Percentiles rank a stretch among this genome's conserved stretches.
phyloP scores from a whole-genome alignment of 805 yeast species.

The Tetrapisispora taiwanensis region DNA sequence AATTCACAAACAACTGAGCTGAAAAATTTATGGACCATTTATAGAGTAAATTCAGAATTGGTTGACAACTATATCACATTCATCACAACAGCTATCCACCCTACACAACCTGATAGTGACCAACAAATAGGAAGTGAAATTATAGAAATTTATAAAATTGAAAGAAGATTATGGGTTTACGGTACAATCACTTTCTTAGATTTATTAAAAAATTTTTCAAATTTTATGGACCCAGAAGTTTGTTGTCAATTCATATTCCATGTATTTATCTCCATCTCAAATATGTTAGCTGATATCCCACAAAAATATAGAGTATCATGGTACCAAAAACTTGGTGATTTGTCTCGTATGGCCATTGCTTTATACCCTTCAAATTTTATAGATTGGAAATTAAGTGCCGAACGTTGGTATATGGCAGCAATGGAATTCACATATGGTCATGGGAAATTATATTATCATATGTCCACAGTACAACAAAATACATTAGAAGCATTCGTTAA shows the following conservation, averaged over 20 bases:
- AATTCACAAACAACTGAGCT: slow-evolving; percentile 43
- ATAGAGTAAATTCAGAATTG: slow-evolving; percentile 54
- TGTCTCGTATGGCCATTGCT: slow-evolving; percentile 82
- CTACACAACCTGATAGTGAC: slow-evolving; percentile 46
- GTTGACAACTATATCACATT: slow-evolving; percentile 67
- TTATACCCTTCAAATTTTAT: slow-evolving; percentile 67
- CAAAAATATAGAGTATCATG: slow-evolving; percentile 37
- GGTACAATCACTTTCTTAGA: slow-evolving; percentile 76
- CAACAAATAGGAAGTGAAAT: slow-evolving; percentile 51
- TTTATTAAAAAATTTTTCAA: slow-evolving; percentile 63
- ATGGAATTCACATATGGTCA: slow-evolving; percentile 69
- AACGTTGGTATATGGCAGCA: slow-evolving; percentile 71
- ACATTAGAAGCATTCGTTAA: slow-evolving; percentile 66
- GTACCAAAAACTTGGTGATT: slow-evolving; percentile 79
- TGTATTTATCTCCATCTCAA: slow-evolving; percentile 47
- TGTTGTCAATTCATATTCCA: slow-evolving; percentile 65
- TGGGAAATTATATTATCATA: slow-evolving; percentile 79
- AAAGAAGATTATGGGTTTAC: slow-evolving; percentile 75
- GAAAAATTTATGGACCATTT: slow-evolving; percentile 65
- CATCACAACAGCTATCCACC: slow-evolving; percentile 57
- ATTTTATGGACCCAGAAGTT: slow-evolving; percentile 68
- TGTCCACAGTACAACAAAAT: slow-evolving; percentile 73
- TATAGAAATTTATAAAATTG: slow-evolving; percentile 66
- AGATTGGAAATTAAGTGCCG: slow-evolving; percentile 79
- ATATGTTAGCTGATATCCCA: slow-evolving; percentile 32